These are phyloP conservation scores for Cladosporium sp. DNA, from an alignment of 2,329 filamentous ascomycete genomes.

Conservation along the genomic window DNA sequence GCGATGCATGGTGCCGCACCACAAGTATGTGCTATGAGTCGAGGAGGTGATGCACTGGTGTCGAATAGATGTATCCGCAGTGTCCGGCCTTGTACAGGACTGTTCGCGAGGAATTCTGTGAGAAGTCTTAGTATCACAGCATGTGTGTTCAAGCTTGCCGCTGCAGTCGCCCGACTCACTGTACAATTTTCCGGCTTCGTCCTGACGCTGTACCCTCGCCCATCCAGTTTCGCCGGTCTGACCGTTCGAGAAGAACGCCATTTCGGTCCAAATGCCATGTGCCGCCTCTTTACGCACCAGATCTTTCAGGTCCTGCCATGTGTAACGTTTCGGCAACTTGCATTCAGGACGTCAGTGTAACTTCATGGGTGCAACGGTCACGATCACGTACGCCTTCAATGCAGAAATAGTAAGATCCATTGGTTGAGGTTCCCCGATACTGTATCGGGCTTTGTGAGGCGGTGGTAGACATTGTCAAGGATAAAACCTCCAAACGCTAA, in stretches of 20 bases:
- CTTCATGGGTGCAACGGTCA: background rate
- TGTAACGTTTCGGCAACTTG: slow-evolving; percentile 34
- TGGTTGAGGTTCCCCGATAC: slow-evolving; percentile 8
- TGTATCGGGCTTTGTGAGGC: slow-evolving; percentile 11
- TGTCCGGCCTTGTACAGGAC: slow-evolving; percentile 26
- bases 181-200: slow-evolving; percentile 34
- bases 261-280: slow-evolving; percentile 36
- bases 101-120: slow-evolving; percentile 33
- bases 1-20: background rate
- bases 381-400: slow-evolving; percentile 15
- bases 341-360: slow-evolving; percentile 11
- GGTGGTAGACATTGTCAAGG: slow-evolving; percentile 10
- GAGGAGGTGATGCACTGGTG: slow-evolving; percentile 25
- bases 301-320: slow-evolving; percentile 39
- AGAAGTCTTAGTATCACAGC: slow-evolving; percentile 18
- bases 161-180: slow-evolving; percentile 25
- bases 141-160: background rate
- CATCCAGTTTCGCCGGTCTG: slow-evolving; percentile 27
- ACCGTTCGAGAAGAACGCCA: slow-evolving; percentile 30
- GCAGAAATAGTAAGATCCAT: slow-evolving; percentile 20
- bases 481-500: background rate
- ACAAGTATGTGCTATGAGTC: slow-evolving; percentile 11
- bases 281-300: slow-evolving; percentile 31
- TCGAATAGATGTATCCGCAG: slow-evolving; percentile 36
- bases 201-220: slow-evolving; percentile 29